A percentile compares a stretch with the other conserved stretches of the same genome.
These are phyloP conservation scores for Chalaropsis ovoidea DNA, from an alignment of 2,329 filamentous ascomycete genomes.

Conservation along the genomic window DNA sequence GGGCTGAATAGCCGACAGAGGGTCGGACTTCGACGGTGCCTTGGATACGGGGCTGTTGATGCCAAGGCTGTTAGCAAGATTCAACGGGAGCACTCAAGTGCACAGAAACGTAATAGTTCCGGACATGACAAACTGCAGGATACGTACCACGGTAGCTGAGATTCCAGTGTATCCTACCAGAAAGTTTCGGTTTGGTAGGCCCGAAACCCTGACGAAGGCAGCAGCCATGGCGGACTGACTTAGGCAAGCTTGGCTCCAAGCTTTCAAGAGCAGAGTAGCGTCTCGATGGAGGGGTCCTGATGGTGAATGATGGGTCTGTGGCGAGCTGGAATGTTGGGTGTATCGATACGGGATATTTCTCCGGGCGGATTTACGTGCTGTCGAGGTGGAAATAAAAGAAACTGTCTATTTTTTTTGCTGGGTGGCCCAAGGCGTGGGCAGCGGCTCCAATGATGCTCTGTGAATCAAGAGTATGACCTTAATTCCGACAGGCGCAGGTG, in stretches of 20 bases:
- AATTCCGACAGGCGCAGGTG: not conserved
- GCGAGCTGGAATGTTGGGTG: not conserved
- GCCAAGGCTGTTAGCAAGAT: constrained; percentile 3
- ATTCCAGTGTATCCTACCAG: constrained; percentile 96
- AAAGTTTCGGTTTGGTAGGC: constrained; percentile 93
- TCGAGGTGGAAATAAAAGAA: not conserved
- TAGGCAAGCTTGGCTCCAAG: constrained; percentile 2
- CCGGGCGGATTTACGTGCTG: not conserved
- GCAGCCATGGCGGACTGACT: constrained; percentile 44
- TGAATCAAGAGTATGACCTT: constrained; percentile 2
- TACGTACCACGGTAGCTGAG: constrained; percentile 84
- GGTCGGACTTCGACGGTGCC: constrained; percentile 95
- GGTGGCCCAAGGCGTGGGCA: not conserved
- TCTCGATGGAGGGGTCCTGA: not conserved
- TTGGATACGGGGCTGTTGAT: constrained; percentile 76
- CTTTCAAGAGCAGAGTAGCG: not conserved
- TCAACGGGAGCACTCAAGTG: constrained; percentile 18
- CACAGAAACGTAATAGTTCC: constrained; percentile 3
- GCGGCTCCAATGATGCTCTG: not conserved
- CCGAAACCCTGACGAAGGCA: constrained; percentile 89
- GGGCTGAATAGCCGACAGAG: constrained; percentile 71
- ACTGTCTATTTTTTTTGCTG: not conserved
- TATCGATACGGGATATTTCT: not conserved
- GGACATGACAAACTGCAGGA: not conserved
- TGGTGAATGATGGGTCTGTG: not conserved